Conservation (phyloP, 208 protist species). For the Crithidia acanthocephali region DNA sequence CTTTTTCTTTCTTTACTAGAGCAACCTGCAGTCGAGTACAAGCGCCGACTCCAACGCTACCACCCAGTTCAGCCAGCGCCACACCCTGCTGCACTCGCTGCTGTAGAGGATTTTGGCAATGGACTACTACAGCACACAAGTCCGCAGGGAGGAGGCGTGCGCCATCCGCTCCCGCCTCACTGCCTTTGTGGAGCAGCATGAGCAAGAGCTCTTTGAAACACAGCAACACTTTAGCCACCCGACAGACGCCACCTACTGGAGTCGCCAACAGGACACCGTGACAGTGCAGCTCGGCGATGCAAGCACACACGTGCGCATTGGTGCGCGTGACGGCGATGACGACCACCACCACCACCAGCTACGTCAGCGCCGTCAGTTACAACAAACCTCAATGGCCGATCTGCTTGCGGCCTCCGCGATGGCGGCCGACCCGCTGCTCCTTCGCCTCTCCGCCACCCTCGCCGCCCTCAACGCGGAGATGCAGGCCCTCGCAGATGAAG, state of each 20-base stretch:
- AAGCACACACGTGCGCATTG: conserved; percentile 5
- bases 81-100: too few species aligned
- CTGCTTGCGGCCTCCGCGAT: conserved; percentile 32
- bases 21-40: too few species aligned
- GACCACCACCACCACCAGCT: conserved; percentile 15
- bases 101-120: background rate
- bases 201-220: conserved; percentile 56
- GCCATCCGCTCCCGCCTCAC: conserved; percentile 34
- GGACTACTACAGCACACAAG: conserved; percentile 30
- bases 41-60: too few species aligned
- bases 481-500: conserved; percentile 50
- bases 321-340: background rate
- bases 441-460: conserved; percentile 48
- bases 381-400: conserved; percentile 47
- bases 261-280: conserved; percentile 40
- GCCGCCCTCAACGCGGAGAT: conserved; percentile 48
- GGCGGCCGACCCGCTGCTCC: conserved; percentile 44
- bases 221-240: conserved; percentile 54
- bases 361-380: conserved; percentile 17
- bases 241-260: conserved; percentile 60
- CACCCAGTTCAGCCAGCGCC: too few species aligned
- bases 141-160: conserved; percentile 19
- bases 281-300: conserved; percentile 37
- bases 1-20: background rate
- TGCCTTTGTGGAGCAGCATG: conserved; percentile 54